phyloP scores from a whole-genome alignment of 2,329 filamentous ascomycete species.

The Chalaropsis thielavioides region DNA sequence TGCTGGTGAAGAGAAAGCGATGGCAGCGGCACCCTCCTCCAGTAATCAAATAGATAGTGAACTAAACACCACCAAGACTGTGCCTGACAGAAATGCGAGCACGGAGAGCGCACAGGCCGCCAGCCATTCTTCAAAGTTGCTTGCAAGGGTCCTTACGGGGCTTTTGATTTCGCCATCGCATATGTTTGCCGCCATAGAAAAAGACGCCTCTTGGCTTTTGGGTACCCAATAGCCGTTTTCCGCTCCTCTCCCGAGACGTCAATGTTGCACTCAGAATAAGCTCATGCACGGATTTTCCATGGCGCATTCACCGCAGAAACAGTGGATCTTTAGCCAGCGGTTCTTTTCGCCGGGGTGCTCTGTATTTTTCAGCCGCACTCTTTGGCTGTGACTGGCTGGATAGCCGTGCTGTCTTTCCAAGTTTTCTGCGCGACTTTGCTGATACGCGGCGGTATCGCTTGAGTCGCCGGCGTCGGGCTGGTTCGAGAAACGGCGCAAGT shows the following conservation, averaged over 20 bases:
- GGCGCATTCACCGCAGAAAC: neutral
- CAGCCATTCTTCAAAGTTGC: neutral
- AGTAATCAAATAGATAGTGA: neutral
- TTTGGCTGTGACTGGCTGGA: neutral
- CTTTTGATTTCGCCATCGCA: neutral
- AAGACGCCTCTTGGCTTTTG: slow-evolving; percentile 9
- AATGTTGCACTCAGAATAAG: neutral
- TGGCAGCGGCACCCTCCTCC: neutral
- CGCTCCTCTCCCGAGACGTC: neutral
- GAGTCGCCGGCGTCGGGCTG: neutral
- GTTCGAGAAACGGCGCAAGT: neutral
- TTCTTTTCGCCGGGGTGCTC: neutral
- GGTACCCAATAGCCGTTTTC: neutral
- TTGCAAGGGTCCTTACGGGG: slow-evolving; percentile 1
- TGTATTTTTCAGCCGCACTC: slow-evolving; percentile 2
- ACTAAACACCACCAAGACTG: neutral
- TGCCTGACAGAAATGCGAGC: neutral
- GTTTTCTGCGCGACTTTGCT: neutral
- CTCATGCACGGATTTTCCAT: neutral
- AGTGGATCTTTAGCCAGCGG: slow-evolving; percentile 3
- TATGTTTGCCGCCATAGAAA: slow-evolving; percentile 11
- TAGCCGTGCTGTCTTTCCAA: neutral
- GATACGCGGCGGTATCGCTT: neutral
- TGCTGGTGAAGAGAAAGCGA: neutral
- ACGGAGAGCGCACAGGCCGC: neutral